phyloP scores from a whole-genome alignment of 148 eudicot genomes.

The Gaultheria prostrata region DNA sequence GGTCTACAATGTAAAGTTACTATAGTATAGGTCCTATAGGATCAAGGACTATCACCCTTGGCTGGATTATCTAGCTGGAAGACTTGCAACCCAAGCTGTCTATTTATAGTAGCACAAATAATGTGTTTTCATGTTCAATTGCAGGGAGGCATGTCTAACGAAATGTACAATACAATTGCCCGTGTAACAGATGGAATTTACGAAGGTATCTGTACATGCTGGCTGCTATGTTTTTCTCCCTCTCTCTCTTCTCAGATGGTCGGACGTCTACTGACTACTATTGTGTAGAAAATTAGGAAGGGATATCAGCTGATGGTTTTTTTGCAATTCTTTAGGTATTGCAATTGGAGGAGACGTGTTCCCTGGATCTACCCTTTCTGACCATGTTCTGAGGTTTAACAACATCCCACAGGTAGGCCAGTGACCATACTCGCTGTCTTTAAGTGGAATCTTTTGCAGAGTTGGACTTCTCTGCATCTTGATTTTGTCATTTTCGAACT shows the following conservation, averaged over 20 bases:
- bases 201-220: slow-evolving; percentile 59
- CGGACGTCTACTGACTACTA: neutral
- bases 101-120: neutral
- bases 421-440: neutral
- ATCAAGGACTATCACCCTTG: neutral
- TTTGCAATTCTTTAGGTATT: slow-evolving; percentile 50
- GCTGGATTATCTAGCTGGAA: neutral
- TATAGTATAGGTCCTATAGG: neutral
- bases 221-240: neutral
- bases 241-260: neutral
- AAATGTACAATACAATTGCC: slow-evolving; percentile 85
- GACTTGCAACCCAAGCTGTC: slow-evolving; percentile 2
- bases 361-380: slow-evolving; percentile 97
- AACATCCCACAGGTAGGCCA: slow-evolving; percentile 86
- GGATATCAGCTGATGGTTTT: neutral
- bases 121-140: slow-evolving; percentile 20
- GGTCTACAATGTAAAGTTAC: neutral
- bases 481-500: neutral
- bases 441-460: neutral
- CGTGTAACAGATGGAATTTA: slow-evolving; percentile 96
- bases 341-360: slow-evolving; percentile 99
- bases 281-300: neutral
- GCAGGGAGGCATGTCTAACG: slow-evolving; percentile 99
- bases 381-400: slow-evolving; percentile 93
- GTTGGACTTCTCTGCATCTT: neutral